Conservation (phyloP, 208 protist species). For the Leishmania tropica region DNA sequence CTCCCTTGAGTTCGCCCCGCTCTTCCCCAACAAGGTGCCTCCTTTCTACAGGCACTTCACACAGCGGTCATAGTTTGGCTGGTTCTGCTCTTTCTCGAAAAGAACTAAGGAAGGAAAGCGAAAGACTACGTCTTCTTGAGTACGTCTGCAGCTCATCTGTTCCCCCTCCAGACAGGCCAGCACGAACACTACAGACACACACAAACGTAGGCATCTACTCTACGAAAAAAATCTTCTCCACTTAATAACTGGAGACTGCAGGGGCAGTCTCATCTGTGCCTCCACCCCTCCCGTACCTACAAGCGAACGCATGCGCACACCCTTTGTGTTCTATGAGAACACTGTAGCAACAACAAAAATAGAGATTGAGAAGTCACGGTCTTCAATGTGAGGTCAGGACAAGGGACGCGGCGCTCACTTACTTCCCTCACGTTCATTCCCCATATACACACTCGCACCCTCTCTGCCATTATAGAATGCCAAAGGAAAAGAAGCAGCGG, state of each 20-base stretch:
- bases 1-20: background rate
- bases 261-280: background rate
- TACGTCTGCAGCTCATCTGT: background rate
- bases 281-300: background rate
- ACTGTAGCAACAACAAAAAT: background rate
- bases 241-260: background rate
- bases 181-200: background rate
- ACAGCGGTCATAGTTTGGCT: background rate
- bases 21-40: background rate
- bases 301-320: background rate
- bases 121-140: background rate
- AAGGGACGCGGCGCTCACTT: background rate
- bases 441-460: background rate
- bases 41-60: background rate
- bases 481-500: constrained; percentile 24
- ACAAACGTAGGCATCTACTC: background rate
- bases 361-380: background rate
- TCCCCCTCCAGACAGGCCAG: background rate
- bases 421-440: background rate
- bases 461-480: background rate
- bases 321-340: background rate
- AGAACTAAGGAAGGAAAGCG: background rate
- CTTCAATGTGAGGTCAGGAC: background rate
- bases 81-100: background rate
- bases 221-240: background rate